These are phyloP conservation scores for Phoma herbarum DNA, from an alignment of 2,329 filamentous ascomycete genomes.

Conservation along the genomic window DNA sequence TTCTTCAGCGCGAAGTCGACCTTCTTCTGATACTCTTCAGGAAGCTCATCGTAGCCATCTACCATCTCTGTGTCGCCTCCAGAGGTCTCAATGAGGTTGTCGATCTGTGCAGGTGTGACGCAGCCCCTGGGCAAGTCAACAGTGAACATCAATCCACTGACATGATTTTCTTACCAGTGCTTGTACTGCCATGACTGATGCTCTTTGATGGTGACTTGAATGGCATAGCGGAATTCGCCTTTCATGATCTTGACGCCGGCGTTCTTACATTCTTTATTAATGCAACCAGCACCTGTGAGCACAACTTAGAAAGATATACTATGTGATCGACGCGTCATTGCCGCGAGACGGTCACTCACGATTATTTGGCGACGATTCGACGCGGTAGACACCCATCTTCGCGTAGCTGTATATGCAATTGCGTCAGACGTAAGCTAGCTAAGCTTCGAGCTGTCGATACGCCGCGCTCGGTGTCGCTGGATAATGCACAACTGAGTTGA, in stretches of 20 bases:
- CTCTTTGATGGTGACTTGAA: constrained; percentile 69
- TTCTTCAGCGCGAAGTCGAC: constrained; percentile 74
- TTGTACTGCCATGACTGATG: constrained; percentile 77
- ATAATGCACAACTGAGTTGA: neutral
- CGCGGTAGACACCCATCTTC: constrained; percentile 41
- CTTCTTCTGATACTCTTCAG: constrained; percentile 75
- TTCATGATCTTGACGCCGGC: constrained; percentile 75
- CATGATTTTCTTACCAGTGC: constrained; percentile 74
- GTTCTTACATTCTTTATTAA: constrained; percentile 76
- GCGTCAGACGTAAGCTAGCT: constrained; percentile 8
- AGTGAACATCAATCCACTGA: constrained; percentile 4
- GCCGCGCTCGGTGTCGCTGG: neutral
- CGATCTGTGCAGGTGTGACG: constrained; percentile 77
- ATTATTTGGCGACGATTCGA: constrained; percentile 57
- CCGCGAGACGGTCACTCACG: constrained; percentile 52
- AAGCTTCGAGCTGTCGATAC: neutral
- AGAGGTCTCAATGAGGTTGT: constrained; percentile 69
- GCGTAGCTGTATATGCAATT: constrained; percentile 11
- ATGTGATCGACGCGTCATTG: neutral
- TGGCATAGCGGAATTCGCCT: constrained; percentile 74
- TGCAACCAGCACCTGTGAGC: constrained; percentile 62
- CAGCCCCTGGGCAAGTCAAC: constrained; percentile 73
- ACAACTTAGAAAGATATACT: neutral
- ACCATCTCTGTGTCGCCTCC: constrained; percentile 70
- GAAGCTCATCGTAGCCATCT: constrained; percentile 83